Base-by-base conservation (phyloP, 2,329 filamentous ascomycete species). In the Geoglossum cookeanum region DNA sequence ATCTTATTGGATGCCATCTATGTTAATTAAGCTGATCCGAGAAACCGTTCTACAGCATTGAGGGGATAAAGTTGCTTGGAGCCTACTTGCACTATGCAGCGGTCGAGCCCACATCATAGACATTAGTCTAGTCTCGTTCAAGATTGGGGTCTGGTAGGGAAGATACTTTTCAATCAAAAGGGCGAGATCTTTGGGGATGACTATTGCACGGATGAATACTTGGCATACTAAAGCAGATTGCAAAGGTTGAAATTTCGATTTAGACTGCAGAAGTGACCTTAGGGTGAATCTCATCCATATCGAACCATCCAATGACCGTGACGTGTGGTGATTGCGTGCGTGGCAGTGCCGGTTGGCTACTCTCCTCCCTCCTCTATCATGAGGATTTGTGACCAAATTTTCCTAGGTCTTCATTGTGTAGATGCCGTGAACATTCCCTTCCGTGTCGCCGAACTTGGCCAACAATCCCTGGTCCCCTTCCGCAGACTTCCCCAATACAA, bases 71-170 rank as follows among this genome's bases (percentile, higher is more conserved):
- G 80, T 73, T 98, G 61, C 73, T 98, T 58, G 92, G 92, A 53
- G 87, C 91, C 3, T 98, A 98, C 69, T 74, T 98, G 67, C 91
- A 97, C 73, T 96, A 96, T 65, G 89, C 95, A 62, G 89, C 90
- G 1, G 87, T 91, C 68, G 92, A 98, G 77, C 82, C 87, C 44
- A 81, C 37, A 22, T 17, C 54, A 42, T 42, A 47, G 29, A 37
- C 4, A 22, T 22, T 2, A 22, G 22, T 22, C 22, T 22, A 8
- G 35, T 6, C 27, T n/a, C 2, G 7, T 29, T 6, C 13, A 55
- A 3, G 37, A 42, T 22, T 1, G 1, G 32, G 5, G n/a, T 44
- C 29, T 15, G 22, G n/a, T 17, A 55, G 6, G 13, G 9, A 37
- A 22, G 22, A 22, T 2, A 22, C 22, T 22, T 22, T 22, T 22